Evolutionary conservation across 2,329 filamentous ascomycete genomes (phyloP).

Genomic region (Ceratocystis alfenasii): DNA sequence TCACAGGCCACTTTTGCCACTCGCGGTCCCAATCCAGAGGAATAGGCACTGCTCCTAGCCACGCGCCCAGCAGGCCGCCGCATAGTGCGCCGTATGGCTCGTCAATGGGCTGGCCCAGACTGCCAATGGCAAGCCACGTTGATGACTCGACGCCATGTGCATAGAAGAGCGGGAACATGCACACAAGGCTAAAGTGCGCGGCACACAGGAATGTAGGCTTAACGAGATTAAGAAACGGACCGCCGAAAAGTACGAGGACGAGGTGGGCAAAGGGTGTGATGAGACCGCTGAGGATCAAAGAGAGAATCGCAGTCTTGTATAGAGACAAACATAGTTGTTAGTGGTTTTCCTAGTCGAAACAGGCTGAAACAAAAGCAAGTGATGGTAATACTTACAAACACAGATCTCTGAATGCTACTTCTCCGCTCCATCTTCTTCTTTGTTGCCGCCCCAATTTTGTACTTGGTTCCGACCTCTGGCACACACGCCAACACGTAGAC

Average conservation of each 20-base stretch:
- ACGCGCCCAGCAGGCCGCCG: slow-evolving; percentile 71
- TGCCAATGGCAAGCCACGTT: slow-evolving; percentile 59
- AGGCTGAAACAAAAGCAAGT: background rate
- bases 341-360: background rate
- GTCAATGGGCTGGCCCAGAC: slow-evolving; percentile 61
- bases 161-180: slow-evolving; percentile 71
- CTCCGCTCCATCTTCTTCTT: slow-evolving; percentile 44
- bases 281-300: slow-evolving; percentile 51
- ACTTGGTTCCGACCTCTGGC: slow-evolving; percentile 44
- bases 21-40: slow-evolving; percentile 97
- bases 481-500: slow-evolving; percentile 52
- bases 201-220: slow-evolving; percentile 68
- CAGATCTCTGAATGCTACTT: slow-evolving; percentile 40
- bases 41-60: slow-evolving; percentile 89
- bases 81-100: slow-evolving; percentile 70
- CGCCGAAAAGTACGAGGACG: slow-evolving; percentile 76
- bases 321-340: background rate
- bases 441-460: slow-evolving; percentile 28
- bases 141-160: slow-evolving; percentile 63
- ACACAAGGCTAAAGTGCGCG: slow-evolving; percentile 68
- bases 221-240: slow-evolving; percentile 72
- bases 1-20: slow-evolving; percentile 97
- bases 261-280: slow-evolving; percentile 52
- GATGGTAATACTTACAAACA: slow-evolving; percentile 34
- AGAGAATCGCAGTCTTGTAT: slow-evolving; percentile 27